A percentile compares a stretch with the other conserved stretches of the same genome.
Evolutionary conservation across 345 rosid genomes (phyloP).

Genomic region (Euphorbia peplus): DNA sequence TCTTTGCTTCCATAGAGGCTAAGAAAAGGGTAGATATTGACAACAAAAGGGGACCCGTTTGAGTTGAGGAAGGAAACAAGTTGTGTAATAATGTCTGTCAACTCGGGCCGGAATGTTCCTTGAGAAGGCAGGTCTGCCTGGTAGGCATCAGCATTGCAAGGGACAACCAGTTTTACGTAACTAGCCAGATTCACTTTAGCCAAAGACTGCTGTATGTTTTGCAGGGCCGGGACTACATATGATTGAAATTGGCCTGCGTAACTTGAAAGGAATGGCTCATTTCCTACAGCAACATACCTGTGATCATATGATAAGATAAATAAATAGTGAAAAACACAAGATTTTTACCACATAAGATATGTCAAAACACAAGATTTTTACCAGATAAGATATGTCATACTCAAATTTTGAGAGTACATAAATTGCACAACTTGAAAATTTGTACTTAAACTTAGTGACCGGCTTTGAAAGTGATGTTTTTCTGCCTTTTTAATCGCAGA

Average conservation of each 20-base stretch:
- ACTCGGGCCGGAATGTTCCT: slow-evolving; percentile 84
- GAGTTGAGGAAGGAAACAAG: slow-evolving; percentile 78
- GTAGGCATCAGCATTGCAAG: slow-evolving; percentile 96
- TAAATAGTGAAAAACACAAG: slow-evolving; percentile 2
- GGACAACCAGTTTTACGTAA: slow-evolving; percentile 79
- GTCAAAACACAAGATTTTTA: not conserved
- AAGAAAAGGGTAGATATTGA: slow-evolving; percentile 92
- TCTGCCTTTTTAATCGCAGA: not conserved
- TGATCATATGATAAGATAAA: slow-evolving; percentile 12
- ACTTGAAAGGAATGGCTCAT: slow-evolving; percentile 86
- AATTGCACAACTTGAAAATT: slow-evolving; percentile 1
- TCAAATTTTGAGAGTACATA: not conserved
- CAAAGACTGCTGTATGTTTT: slow-evolving; percentile 81
- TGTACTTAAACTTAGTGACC: not conserved
- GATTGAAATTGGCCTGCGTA: slow-evolving; percentile 66
- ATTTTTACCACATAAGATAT: not conserved
- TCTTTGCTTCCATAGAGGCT: slow-evolving; percentile 85
- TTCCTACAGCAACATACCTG: slow-evolving; percentile 94
- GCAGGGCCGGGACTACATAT: slow-evolving; percentile 72
- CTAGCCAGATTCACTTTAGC: slow-evolving; percentile 76
- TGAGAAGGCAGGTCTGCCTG: slow-evolving; percentile 80
- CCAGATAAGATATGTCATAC: not conserved
- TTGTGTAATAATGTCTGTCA: slow-evolving; percentile 77
- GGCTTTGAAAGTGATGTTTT: not conserved
- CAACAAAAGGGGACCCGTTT: slow-evolving; percentile 84